Evolutionary conservation across 345 rosid species (phyloP).

Genomic region (Ailanthus altissimus): DNA sequence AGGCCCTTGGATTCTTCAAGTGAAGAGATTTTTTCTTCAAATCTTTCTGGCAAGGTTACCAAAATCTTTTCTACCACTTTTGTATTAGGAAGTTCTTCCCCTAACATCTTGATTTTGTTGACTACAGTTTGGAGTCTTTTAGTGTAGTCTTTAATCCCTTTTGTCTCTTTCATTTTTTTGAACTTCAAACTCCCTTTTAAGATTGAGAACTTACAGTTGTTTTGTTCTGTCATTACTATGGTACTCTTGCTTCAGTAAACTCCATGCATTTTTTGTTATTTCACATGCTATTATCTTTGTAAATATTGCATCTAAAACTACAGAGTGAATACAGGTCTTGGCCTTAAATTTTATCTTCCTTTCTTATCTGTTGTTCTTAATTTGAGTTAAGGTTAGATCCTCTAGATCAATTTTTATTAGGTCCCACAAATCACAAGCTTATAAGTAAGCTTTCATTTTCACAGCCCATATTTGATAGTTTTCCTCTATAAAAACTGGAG

Average conservation of each 20-base stretch:
- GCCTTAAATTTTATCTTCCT: no score
- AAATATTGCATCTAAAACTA: not conserved
- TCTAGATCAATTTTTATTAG: no score
- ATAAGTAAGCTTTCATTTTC: no score
- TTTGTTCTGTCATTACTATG: not conserved
- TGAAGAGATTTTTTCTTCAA: no score
- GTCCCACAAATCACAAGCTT: no score
- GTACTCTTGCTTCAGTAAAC: not conserved
- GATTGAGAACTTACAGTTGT: not conserved
- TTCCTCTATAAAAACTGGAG: no score
- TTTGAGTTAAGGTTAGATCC: no score
- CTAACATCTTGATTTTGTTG: not conserved
- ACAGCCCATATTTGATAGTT: no score
- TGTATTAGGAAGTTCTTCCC: not conserved
- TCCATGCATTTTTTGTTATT: not conserved
- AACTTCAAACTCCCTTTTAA: slow-evolving; percentile 4
- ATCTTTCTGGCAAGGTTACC: not conserved
- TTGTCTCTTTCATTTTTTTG: not conserved
- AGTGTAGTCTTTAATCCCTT: not conserved
- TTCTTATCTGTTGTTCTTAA: no score
- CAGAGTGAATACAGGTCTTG: not conserved
- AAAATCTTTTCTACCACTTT: not conserved
- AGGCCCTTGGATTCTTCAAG: not conserved
- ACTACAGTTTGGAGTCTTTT: not conserved
- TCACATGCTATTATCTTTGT: not conserved